Base-by-base conservation (phyloP, 805 yeast genomes). In the Kodamaea kaohsiungensis region DNA sequence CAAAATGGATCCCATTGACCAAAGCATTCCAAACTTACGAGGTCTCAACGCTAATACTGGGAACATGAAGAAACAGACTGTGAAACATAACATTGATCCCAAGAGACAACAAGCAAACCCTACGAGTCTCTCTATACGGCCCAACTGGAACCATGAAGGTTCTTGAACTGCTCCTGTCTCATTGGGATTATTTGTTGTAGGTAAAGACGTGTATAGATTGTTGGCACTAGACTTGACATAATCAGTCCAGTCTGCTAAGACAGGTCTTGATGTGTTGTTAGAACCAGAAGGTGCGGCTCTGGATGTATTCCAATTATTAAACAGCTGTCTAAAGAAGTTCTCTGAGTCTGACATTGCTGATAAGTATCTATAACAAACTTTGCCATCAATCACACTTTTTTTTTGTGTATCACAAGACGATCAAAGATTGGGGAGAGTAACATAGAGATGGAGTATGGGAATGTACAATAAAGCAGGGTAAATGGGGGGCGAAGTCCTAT, bases 21-120 rank as follows among this genome's bases (percentile, higher is more conserved):
- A 95, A 35, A 88, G 66, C 60, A 86, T 74, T 10, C 96, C 98
- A 67, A 95, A 93, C 69, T 95, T 95, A 48, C 96, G 79, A 13
- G 98, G 99, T 61, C 89, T 87, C 49, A 91, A 72, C 1, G 96
- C 92, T 59, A 95, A 75, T 13, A 93, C 91, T 0, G 99, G 99
- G 68, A 95, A 86, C 62, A 93, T 72, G 47, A 91, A 83, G 58
- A 93, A 82, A 59, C 97, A 89, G 25, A 93, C 69, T 10, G 85
- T 79, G 69, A 93, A 95, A 65, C 97, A 91, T 1, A 87, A 83
- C n/a, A 80, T 72, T 0, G 97, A 82, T 0, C 92, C 95, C 0
- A 82, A 77, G 3, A 95, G 73, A 61, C 96, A 89, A 52, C 88
- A 82, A 17, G 85, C 81, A 64, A 95, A 93, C 3, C 93, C 85